A percentile compares a stretch with the other conserved stretches of the same genome.
Conservation (phyloP, 768 basidiomycete species). For the Rhodotorula sphaerocarpa region DNA sequence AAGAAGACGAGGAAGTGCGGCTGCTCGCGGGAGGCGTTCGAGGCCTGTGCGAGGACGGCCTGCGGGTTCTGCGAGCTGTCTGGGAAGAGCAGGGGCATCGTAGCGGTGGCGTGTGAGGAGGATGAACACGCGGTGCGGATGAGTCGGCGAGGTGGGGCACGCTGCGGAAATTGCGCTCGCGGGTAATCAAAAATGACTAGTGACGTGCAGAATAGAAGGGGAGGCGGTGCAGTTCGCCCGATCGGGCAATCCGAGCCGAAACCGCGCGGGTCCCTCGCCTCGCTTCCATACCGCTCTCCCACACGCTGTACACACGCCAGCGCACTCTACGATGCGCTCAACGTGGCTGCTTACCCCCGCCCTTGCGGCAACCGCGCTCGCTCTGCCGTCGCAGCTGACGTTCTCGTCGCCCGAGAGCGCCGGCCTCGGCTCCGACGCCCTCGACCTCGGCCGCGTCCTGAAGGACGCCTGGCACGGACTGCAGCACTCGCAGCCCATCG, state of each 20-base stretch:
- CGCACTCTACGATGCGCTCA: neutral
- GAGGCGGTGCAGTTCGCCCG: too few species aligned
- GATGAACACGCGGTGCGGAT: too few species aligned
- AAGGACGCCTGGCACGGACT: slow-evolving; percentile 3
- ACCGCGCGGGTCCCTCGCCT: neutral
- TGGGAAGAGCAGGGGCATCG: slow-evolving; percentile 25
- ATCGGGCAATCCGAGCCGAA: neutral
- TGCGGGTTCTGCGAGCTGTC: neutral
- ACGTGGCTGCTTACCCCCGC: neutral
- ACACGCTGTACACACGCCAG: neutral
- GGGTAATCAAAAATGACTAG: too few species aligned
- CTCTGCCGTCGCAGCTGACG: slow-evolving; percentile 7
- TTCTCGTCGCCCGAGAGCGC: neutral
- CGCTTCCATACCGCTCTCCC: neutral
- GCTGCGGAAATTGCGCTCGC: too few species aligned
- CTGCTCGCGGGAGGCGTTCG: neutral
- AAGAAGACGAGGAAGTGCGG: slow-evolving; percentile 31
- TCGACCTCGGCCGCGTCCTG: neutral
- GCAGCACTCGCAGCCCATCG: slow-evolving; percentile 3
- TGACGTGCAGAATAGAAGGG: too few species aligned
- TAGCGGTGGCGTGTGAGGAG: neutral
- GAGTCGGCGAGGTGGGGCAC: too few species aligned
- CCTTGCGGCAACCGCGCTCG: slow-evolving; percentile 5
- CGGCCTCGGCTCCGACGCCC: neutral
- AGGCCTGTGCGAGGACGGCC: slow-evolving; percentile 11